Conservation (phyloP, 2,329 filamentous ascomycete genomes). For the Catunica adiposa region DNA sequence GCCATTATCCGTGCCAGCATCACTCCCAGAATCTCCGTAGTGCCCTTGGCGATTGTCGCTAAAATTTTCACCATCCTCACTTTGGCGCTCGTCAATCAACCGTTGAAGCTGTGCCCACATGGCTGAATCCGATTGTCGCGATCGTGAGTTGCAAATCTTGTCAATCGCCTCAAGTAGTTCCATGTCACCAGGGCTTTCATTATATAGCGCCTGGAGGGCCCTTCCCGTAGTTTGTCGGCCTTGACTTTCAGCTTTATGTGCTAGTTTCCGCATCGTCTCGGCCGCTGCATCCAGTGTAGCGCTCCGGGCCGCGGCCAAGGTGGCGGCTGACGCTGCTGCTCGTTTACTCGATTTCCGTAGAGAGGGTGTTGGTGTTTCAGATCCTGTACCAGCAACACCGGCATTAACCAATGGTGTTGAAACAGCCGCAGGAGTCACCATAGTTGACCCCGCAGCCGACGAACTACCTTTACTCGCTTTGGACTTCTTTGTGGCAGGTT, state of each 20-base stretch:
- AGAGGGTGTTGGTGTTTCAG: conserved; percentile 6
- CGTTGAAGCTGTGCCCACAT: conserved; percentile 35
- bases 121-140: conserved; percentile 38
- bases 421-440: conserved; percentile 1
- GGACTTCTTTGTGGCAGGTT: conserved; percentile 8
- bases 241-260: conserved; percentile 39
- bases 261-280: conserved; percentile 32
- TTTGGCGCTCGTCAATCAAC: conserved; percentile 34
- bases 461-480: conserved; percentile 3
- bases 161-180: conserved; percentile 40
- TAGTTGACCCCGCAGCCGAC: conserved; percentile 15
- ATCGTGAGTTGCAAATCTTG: conserved; percentile 40
- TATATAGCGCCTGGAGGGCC: conserved; percentile 42
- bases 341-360: conserved; percentile 13
- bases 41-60: background rate
- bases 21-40: background rate
- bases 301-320: conserved; percentile 12
- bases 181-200: conserved; percentile 36
- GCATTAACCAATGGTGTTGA: conserved; percentile 6
- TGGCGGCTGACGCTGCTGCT: conserved; percentile 12
- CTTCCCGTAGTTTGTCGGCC: conserved; percentile 45
- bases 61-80: background rate
- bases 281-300: conserved; percentile 10
- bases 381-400: background rate
- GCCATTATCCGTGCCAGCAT: background rate